Evolutionary conservation across 2,329 filamentous ascomycete species (phyloP).

Genomic region (Penicillium concentricum): DNA sequence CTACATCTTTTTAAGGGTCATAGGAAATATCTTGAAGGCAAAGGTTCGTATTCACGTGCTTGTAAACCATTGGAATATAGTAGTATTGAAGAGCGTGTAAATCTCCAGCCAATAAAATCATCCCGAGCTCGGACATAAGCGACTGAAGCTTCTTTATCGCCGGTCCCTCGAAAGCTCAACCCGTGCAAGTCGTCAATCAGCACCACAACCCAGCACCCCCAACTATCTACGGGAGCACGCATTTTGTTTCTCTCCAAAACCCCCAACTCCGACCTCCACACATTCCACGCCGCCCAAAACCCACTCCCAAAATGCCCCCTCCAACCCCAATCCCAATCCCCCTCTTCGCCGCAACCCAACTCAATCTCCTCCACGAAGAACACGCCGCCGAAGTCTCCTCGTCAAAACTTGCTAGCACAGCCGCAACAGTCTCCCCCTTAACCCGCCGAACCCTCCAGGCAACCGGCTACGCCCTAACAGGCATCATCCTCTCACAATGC

Average conservation of each 20-base stretch:
- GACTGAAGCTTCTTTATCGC: slow-evolving; percentile 14
- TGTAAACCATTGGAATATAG: too few relatives aligned
- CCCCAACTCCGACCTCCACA: not conserved
- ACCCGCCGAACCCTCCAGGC: slow-evolving; percentile 46
- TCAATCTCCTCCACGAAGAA: slow-evolving; percentile 43
- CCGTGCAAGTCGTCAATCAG: not conserved
- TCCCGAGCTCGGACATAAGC: slow-evolving; percentile 10
- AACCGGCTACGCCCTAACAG: slow-evolving; percentile 42
- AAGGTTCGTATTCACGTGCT: too few relatives aligned
- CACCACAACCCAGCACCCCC: not conserved
- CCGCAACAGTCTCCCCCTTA: slow-evolving; percentile 41
- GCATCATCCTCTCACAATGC: slow-evolving; percentile 67
- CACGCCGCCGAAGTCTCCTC: slow-evolving; percentile 47
- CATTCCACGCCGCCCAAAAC: not conserved
- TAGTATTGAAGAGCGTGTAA: too few relatives aligned
- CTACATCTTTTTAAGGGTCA: too few relatives aligned
- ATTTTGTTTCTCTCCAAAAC: not conserved
- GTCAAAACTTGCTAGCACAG: slow-evolving; percentile 42
- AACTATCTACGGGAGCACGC: not conserved
- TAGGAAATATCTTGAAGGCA: too few relatives aligned
- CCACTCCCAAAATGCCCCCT: slow-evolving; percentile 9
- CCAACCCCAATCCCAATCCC: slow-evolving; percentile 35
- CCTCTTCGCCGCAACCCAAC: slow-evolving; percentile 44
- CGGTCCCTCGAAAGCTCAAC: slow-evolving; percentile 6
- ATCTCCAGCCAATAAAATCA: too few relatives aligned